Base-by-base conservation (phyloP, 306 rosid species). In the Acacia acuminata region DNA sequence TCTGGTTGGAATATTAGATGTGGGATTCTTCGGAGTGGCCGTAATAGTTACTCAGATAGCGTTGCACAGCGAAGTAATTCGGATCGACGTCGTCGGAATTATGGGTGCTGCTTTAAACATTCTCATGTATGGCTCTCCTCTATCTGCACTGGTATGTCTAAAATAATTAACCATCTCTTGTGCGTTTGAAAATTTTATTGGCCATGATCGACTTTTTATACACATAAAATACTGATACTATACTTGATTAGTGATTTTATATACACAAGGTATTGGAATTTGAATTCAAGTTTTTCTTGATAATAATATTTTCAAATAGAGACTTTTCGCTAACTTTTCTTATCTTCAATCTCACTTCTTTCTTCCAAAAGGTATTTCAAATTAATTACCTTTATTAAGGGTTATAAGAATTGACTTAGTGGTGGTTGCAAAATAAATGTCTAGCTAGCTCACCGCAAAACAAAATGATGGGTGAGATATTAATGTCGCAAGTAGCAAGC, bases 41-140 rank as follows among this genome's bases (percentile, higher is more conserved):
- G 38, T 88, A 55, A 14, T 68, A 6, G 44, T 40, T 0, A 71
- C 91, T 42, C 82, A 67, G 10, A 27, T 92, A 60, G 89, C 89
- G 60, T 83, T 92, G 73, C 13, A 79, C 0, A 90, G 89, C 87
- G 88, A 86, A 32, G 75, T n/a, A n/a, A n/a, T 55, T 50, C 84
- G 90, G 2, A 83, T 63, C 51, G 65, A 78, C 76, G 91, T 86
- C 27, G 65, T 92, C 4, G 97, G 97, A 40, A 27, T 9, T 8
- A 58, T 58, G 64, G 64, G 64, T 8, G 32, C 64, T 58, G 64
- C 30, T 58, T 22, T 58, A 22, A 58, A 58, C 30, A 58, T 22
- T 58, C 64, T 58, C 64, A 58, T 58, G 64, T 58, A 58, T 9
- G 64, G 64, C 12, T 58, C 64, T 9, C 30, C 64, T 22, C 27